Conservation (phyloP, 306 rosid genomes). For the Acacia crassicarpa region DNA sequence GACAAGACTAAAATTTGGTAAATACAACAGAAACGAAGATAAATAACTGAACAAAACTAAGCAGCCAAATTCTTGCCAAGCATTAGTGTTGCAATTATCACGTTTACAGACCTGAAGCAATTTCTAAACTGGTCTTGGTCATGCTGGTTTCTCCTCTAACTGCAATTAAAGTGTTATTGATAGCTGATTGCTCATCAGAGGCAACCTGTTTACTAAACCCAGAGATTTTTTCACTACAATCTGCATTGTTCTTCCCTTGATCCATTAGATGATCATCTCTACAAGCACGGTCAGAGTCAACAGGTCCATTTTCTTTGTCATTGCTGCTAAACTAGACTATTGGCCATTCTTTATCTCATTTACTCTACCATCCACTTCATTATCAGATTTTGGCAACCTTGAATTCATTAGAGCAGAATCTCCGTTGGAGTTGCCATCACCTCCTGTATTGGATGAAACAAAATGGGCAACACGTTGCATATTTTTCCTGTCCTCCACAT, state of each 20-base stretch:
- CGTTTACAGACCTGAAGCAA: constrained; percentile 59
- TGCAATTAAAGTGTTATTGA: constrained; percentile 39
- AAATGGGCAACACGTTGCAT: constrained; percentile 40
- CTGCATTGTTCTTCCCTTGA: constrained; percentile 54
- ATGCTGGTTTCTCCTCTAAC: constrained; percentile 53
- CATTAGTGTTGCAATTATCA: neutral
- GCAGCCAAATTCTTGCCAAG: constrained; percentile 17
- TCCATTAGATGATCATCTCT: constrained; percentile 52
- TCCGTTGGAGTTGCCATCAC: constrained; percentile 55
- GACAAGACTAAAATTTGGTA: constrained; percentile 14
- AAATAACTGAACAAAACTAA: constrained; percentile 13
- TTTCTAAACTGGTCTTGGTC: constrained; percentile 56
- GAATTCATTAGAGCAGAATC: constrained; percentile 47
- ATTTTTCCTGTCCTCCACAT: constrained; percentile 55
- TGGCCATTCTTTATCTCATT: constrained; percentile 52
- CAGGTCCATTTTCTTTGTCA: constrained; percentile 64
- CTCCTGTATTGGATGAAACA: constrained; percentile 49
- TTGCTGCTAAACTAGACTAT: constrained; percentile 42
- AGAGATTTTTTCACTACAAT: constrained; percentile 48
- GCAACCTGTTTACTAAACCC: constrained; percentile 48
- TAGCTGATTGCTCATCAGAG: constrained; percentile 52
- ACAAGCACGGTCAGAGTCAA: constrained; percentile 37
- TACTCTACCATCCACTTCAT: constrained; percentile 53
- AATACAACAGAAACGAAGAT: constrained; percentile 10
- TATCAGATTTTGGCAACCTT: constrained; percentile 53